Base-by-base conservation (phyloP, 352 stramenopile genomes). In the Blastocystis hominis region DNA sequence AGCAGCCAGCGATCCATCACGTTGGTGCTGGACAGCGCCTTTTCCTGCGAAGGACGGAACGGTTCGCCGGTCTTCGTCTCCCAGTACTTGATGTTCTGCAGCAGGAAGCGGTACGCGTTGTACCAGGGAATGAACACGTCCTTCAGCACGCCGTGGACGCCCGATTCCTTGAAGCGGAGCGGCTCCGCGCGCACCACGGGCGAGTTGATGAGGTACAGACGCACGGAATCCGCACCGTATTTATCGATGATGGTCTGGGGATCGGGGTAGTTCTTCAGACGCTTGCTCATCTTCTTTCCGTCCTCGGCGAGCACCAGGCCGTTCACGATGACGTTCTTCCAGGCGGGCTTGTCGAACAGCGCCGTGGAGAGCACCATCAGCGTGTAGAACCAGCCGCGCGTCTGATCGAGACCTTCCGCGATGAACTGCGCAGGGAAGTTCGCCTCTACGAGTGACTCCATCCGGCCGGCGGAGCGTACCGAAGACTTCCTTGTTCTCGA, bases 231-330 rank as follows among this genome's bases (percentile, higher is more conserved):
- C 24, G 97, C 96, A 55, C 97, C 97, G 89, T 98, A 98, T 87
- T 96, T 96, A 59, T 95, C 90, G 72, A 99, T 93, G 42, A 99
- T 96, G 36, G 93, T 78, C 3, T 93, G 94, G 10, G 93, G 93
- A 90, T 98, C 95, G 7, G 96, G 95, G 89, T 98, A 99, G 91
- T 99, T 99, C 89, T 98, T 98, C 5, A 98, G 91, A 87, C 96
- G 93, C 91, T 99, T 99, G 88, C 94, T 98, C 97, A 99, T 99
- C 92, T 99, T 99, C 90, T 98, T 98, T 38, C 96, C 96, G 88
- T 99, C 97, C 68, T 94, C 93, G 7, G 97, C 96, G n/a, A 99
- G 91, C 47, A 99, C 97, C 38, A 99, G 93, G 20, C 76, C 97
- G 90, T 99, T 99, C 20, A 98, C 95, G 89, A 99, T 98, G 24